A percentile compares a stretch with the other conserved stretches of the same genome.
These are phyloP conservation scores for Myochromella boudieri DNA, from an alignment of 768 basidiomycete genomes.

Conservation along the genomic window DNA sequence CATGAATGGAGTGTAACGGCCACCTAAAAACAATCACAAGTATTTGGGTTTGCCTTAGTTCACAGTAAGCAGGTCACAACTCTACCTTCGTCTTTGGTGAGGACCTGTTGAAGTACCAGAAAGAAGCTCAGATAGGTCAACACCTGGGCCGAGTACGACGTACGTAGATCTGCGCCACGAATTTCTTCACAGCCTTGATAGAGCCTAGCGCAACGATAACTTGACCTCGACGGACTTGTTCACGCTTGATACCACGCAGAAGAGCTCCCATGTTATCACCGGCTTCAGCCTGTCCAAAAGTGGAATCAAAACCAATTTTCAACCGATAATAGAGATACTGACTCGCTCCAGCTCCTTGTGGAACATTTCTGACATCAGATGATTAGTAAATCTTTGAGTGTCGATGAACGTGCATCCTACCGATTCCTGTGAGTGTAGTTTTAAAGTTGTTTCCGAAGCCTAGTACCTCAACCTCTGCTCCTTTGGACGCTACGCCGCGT, in stretches of 20 bases:
- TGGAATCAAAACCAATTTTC: slow-evolving; percentile 1
- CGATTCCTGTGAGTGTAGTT: slow-evolving; percentile 94
- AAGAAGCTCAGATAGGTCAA: neutral
- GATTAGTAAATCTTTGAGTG: neutral
- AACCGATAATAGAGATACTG: slow-evolving; percentile 18
- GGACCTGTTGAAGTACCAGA: slow-evolving; percentile 43
- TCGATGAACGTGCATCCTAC: slow-evolving; percentile 35
- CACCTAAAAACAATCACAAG: slow-evolving; percentile 39
- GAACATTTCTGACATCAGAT: slow-evolving; percentile 83
- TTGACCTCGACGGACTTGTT: slow-evolving; percentile 92
- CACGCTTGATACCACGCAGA: slow-evolving; percentile 95
- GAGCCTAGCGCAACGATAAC: slow-evolving; percentile 87
- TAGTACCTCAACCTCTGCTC: slow-evolving; percentile 90
- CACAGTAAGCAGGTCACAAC: too few relatives aligned
- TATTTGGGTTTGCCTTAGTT: too few relatives aligned
- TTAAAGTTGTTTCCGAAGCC: slow-evolving; percentile 82
- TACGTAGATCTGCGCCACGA: slow-evolving; percentile 91
- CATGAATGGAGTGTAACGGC: slow-evolving; percentile 91
- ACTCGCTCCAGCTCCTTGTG: slow-evolving; percentile 98
- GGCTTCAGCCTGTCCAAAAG: slow-evolving; percentile 74
- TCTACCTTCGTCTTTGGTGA: slow-evolving; percentile 86
- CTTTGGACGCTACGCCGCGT: slow-evolving; percentile 89
- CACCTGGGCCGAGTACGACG: slow-evolving; percentile 18
- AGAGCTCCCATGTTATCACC: slow-evolving; percentile 99
- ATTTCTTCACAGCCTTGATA: slow-evolving; percentile 93